Percentiles rank a stretch among this genome's conserved stretches.
These are phyloP conservation scores for Ochromonas danica DNA, from an alignment of 108 stramenopile species.

Conservation along the genomic window DNA sequence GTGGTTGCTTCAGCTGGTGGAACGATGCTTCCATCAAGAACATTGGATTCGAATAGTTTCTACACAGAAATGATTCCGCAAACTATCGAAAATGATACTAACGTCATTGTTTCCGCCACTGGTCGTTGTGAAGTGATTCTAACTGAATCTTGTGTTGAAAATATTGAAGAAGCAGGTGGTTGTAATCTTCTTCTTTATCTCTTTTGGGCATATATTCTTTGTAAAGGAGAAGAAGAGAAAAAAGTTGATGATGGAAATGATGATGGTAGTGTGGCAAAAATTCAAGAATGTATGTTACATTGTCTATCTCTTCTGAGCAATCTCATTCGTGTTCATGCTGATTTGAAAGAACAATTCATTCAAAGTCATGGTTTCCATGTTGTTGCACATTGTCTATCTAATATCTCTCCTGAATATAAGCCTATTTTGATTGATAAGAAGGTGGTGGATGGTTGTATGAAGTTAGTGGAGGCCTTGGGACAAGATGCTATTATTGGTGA, in stretches of 20 bases:
- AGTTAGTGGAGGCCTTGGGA: background rate
- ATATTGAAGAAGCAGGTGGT: background rate
- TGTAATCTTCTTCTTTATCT: background rate
- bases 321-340: background rate
- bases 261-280: background rate
- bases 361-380: constrained; percentile 32
- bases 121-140: background rate
- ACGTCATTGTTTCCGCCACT: background rate
- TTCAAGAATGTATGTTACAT: background rate
- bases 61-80: background rate
- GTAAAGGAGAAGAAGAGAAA: background rate
- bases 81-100: background rate
- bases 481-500: constrained; percentile 6
- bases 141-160: background rate
- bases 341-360: constrained; percentile 31
- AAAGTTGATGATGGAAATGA: background rate
- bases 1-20: background rate
- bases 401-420: background rate
- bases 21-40: background rate
- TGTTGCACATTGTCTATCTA: background rate
- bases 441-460: background rate
- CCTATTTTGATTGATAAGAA: background rate
- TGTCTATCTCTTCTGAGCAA: background rate
- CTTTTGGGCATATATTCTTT: constrained; percentile 9
- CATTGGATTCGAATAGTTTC: background rate